These are phyloP conservation scores for Rhizopogon sp. DNA, from an alignment of 768 basidiomycete genomes.

Conservation along the genomic window DNA sequence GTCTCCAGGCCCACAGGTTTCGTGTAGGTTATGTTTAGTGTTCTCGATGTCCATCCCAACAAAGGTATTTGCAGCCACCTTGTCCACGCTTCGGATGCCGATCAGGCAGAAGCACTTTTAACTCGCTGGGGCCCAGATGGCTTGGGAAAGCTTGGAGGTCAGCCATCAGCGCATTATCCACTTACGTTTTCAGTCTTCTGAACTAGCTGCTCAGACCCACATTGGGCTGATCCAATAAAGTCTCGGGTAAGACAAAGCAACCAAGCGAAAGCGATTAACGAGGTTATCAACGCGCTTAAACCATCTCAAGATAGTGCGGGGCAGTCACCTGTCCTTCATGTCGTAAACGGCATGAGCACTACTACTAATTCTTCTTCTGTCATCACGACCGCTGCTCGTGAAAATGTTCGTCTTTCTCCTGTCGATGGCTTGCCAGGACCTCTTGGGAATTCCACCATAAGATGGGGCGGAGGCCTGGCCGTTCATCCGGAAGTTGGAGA, in stretches of 20 bases:
- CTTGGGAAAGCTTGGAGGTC: slow-evolving; percentile 83
- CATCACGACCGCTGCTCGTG: slow-evolving; percentile 70
- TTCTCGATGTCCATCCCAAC: slow-evolving; percentile 15
- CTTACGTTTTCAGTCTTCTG: slow-evolving; percentile 14
- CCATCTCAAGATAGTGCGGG: slow-evolving; percentile 42
- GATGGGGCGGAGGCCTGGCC: slow-evolving; percentile 55
- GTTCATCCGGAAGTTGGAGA: slow-evolving; percentile 66
- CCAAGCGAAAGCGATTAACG: slow-evolving; percentile 69
- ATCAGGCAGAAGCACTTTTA: slow-evolving; percentile 82
- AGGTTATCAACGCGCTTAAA: slow-evolving; percentile 68
- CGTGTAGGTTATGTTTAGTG: slow-evolving; percentile 51
- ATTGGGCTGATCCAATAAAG: slow-evolving; percentile 88
- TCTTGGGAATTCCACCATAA: slow-evolving; percentile 56
- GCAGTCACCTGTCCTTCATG: slow-evolving; percentile 55
- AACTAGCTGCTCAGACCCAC: slow-evolving; percentile 56
- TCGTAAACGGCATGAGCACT: slow-evolving; percentile 74
- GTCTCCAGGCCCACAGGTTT: slow-evolving; percentile 80
- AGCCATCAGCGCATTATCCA: slow-evolving; percentile 20
- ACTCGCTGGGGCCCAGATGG: slow-evolving; percentile 88
- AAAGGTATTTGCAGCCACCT: slow-evolving; percentile 54
- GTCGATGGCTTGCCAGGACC: slow-evolving; percentile 47
- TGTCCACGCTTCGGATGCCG: slow-evolving; percentile 87
- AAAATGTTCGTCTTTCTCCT: slow-evolving; percentile 50
- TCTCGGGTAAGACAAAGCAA: slow-evolving; percentile 60
- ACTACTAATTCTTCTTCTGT: slow-evolving; percentile 65